Conservation (phyloP, 1,284 basidiomycete species). For the Ceratobasidium theobromae region DNA sequence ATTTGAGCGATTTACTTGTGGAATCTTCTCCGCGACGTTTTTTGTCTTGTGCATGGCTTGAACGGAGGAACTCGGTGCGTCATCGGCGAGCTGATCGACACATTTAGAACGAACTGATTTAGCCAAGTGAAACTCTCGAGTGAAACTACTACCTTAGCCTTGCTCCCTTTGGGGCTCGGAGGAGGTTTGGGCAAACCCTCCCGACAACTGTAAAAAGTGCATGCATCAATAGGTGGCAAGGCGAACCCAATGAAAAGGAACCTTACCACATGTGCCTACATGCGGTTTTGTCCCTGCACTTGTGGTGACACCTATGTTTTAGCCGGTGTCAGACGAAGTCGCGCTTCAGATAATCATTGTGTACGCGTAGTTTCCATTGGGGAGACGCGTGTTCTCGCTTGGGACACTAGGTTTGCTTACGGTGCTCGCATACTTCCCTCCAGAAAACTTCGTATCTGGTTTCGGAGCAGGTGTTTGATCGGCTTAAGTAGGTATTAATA, state of each 20-base stretch:
- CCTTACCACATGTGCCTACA: slow-evolving; percentile 76
- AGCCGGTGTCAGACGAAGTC: neutral
- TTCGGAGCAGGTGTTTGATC: slow-evolving; percentile 42
- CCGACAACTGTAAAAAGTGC: slow-evolving; percentile 56
- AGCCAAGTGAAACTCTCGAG: neutral
- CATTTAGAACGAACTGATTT: neutral
- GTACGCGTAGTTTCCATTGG: slow-evolving; percentile 59
- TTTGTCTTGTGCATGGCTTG: neutral
- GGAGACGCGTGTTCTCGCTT: slow-evolving; percentile 37
- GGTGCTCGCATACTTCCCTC: neutral
- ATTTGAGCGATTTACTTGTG: neutral
- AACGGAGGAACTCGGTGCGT: neutral
- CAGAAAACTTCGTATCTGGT: slow-evolving; percentile 32
- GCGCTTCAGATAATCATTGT: slow-evolving; percentile 27
- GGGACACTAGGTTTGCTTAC: neutral
- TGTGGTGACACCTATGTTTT: slow-evolving; percentile 65
- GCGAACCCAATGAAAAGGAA: slow-evolving; percentile 22
- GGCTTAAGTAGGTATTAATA: slow-evolving; percentile 36
- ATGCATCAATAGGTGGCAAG: neutral
- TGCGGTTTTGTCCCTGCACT: slow-evolving; percentile 71
- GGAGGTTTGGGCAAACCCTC: slow-evolving; percentile 62
- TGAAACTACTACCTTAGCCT: neutral
- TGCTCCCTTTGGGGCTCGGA: slow-evolving; percentile 12
- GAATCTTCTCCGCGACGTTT: slow-evolving; percentile 1
- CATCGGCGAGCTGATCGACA: neutral